These are phyloP conservation scores for Ceratobasidium sp. DNA, from an alignment of 1,284 basidiomycete genomes.

Conservation along the genomic window DNA sequence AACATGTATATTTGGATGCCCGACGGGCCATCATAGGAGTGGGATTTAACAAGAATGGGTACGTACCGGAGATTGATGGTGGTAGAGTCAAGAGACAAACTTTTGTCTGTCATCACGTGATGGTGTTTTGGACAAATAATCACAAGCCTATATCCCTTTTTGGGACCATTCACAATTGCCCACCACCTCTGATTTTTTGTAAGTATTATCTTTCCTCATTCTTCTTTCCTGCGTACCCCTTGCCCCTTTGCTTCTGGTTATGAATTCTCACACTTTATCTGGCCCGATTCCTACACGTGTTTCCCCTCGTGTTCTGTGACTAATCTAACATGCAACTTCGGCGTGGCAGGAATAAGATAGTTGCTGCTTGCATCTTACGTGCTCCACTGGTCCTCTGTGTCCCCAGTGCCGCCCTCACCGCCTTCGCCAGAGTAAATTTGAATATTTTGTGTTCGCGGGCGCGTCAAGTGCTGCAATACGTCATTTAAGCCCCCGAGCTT, in stretches of 20 bases:
- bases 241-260: not conserved
- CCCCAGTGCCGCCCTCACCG: too few species aligned
- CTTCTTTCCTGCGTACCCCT: not conserved
- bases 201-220: not conserved
- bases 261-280: too few species aligned
- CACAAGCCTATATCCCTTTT: slow-evolving; percentile 9
- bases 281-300: not conserved
- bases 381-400: too few species aligned
- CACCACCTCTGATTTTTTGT: not conserved
- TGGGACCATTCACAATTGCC: not conserved
- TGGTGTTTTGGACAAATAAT: slow-evolving; percentile 2
- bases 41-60: not conserved
- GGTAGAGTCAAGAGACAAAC: not conserved
- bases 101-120: slow-evolving; percentile 8
- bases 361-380: not conserved
- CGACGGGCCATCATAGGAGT: not conserved
- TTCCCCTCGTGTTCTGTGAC: slow-evolving; percentile 15
- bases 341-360: not conserved
- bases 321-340: not conserved
- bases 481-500: not conserved
- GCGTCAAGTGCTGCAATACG: not conserved
- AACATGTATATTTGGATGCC: slow-evolving; percentile 32
- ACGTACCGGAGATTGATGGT: not conserved
- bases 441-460: too few species aligned
- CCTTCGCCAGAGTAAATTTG: too few species aligned